phyloP scores from a whole-genome alignment of 2,329 filamentous ascomycete genomes.

The Talaromyces sp. region DNA sequence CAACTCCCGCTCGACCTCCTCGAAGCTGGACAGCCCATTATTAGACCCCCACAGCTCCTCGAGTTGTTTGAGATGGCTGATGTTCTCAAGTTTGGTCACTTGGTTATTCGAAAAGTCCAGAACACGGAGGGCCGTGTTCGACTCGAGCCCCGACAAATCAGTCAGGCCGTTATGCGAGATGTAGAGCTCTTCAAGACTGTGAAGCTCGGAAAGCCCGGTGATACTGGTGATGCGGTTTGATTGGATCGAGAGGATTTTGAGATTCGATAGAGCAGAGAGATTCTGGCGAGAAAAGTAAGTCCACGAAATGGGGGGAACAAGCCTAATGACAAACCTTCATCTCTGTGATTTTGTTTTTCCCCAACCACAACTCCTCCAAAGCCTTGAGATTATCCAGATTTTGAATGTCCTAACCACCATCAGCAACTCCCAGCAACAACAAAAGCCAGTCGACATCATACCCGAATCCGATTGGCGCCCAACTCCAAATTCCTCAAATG shows the following conservation, averaged over 20 bases:
- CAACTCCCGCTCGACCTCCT: slow-evolving; percentile 71
- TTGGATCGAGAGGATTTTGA: slow-evolving; percentile 88
- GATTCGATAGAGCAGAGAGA: slow-evolving; percentile 67
- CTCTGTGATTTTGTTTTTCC: slow-evolving; percentile 92
- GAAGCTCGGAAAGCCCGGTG: slow-evolving; percentile 66
- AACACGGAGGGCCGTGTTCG: slow-evolving; percentile 63
- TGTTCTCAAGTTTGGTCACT: slow-evolving; percentile 67
- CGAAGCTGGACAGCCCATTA: slow-evolving; percentile 74
- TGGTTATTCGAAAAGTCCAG: slow-evolving; percentile 89
- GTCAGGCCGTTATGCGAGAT: slow-evolving; percentile 91
- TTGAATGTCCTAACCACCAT: slow-evolving; percentile 59
- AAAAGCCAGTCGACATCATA: slow-evolving; percentile 21
- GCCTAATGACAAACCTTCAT: slow-evolving; percentile 51
- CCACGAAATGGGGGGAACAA: not conserved
- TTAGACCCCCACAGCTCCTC: slow-evolving; percentile 95
- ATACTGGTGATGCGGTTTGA: slow-evolving; percentile 85
- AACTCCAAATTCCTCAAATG: slow-evolving; percentile 81
- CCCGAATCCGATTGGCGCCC: slow-evolving; percentile 82
- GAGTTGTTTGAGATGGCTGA: slow-evolving; percentile 63
- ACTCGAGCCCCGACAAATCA: slow-evolving; percentile 66
- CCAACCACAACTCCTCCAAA: slow-evolving; percentile 87
- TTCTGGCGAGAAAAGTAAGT: slow-evolving; percentile 37
- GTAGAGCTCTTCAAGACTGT: slow-evolving; percentile 84
- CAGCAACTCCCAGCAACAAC: not conserved
- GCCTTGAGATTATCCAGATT: slow-evolving; percentile 72